Conservation (phyloP, 164 flowering plant species). For the Chimonanthus praecox region DNA sequence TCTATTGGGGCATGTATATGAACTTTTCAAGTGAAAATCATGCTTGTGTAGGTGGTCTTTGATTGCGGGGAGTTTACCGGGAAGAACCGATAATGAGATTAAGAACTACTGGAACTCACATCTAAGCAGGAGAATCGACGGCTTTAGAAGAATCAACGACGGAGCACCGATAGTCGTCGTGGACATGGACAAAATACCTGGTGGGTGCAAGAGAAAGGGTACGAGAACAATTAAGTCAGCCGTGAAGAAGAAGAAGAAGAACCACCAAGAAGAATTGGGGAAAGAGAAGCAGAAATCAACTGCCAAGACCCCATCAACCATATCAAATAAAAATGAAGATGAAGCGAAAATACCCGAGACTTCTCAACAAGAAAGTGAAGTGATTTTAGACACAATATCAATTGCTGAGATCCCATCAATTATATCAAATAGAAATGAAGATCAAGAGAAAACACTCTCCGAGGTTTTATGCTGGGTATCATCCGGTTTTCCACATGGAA, state of each 20-base stretch:
- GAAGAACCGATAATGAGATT: conserved; percentile 91
- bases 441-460: not conserved
- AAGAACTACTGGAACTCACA: conserved; percentile 92
- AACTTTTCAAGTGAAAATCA: not conserved
- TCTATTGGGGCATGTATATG: not conserved
- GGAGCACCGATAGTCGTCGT: conserved; percentile 11
- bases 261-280: not conserved
- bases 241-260: conserved; percentile 32
- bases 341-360: not conserved
- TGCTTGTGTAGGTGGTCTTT: conserved; percentile 65
- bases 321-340: conserved; percentile 1
- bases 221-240: conserved; percentile 24
- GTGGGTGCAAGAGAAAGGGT: conserved; percentile 24
- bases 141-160: conserved; percentile 28
- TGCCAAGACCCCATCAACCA: not conserved
- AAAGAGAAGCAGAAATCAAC: not conserved
- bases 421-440: conserved; percentile 1
- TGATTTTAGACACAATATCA: not conserved
- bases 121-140: conserved; percentile 58
- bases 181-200: conserved; percentile 10
- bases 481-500: no score
- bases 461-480: no score
- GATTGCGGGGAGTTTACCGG: conserved; percentile 72
- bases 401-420: not conserved
- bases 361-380: not conserved